Base-by-base conservation (phyloP, 768 basidiomycete genomes). In the Termitomyces titanicus region DNA sequence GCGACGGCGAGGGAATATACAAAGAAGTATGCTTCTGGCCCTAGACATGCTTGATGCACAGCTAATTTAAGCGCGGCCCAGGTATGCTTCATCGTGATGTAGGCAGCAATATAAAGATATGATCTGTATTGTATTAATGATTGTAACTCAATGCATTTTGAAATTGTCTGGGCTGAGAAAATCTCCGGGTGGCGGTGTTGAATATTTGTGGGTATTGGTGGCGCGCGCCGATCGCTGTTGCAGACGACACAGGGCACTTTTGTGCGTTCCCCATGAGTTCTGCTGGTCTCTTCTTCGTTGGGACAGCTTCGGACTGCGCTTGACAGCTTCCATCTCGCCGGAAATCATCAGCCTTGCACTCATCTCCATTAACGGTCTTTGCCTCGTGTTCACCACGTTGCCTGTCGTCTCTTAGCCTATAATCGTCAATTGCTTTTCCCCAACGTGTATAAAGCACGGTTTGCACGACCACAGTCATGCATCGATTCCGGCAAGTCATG, bases 361-460 rank as follows among this genome's bases (percentile, higher is more conserved):
- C 47, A 61, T 64, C 65, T 64, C 49, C 53, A 55, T 59, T 68
- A 55, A 63, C 63, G 67, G 60, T 67, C 66, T 61, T 67, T 70
- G 75, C 81, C 85, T 85, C 87, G 86, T 88, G 86, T 84, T 76
- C 64, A 75, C 78, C 87, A 89, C 87, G 87, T 88, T 88, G 78
- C 74, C 75, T 71, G 68, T 73, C 68, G 70, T 78, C 67, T 73
- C 69, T 60, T 64, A 70, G 69, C 68, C 20, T 64, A 58, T 69
- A n/a, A 65, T 65, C 64, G 64, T 59, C 64, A 63, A 56, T 66
- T 60, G 58, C 64, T 60, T 54, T 62, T 61, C 53, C 64, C 64
- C 77, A 86, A 82, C 88, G 86, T 89, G 87, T 81, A 77, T 72
- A 74, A 83, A 83, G 77, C 81, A 80, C 85, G 83, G 80, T 66